These are phyloP conservation scores for Inonotus hispidus DNA, from an alignment of 1,284 basidiomycete genomes.

Conservation along the genomic window DNA sequence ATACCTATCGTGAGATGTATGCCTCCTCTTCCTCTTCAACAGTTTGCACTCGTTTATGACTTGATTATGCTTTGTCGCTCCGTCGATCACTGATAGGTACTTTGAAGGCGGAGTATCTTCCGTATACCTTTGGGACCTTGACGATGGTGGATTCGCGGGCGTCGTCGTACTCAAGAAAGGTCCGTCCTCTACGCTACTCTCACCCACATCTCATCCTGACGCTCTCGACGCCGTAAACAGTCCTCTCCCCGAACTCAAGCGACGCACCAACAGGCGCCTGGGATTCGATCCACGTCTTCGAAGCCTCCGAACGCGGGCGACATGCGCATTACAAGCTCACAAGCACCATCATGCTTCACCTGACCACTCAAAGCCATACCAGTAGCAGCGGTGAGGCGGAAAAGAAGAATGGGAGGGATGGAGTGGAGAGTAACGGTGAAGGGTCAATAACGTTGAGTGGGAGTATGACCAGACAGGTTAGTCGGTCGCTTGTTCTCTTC, in stretches of 20 bases:
- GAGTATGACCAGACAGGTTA: constrained; percentile 93
- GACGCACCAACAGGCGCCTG: constrained; percentile 78
- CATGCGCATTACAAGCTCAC: constrained; percentile 97
- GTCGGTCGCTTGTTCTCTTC: too few relatives aligned
- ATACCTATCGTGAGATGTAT: constrained; percentile 94
- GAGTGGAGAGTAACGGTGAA: constrained; percentile 40
- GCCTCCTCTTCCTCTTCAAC: constrained; percentile 20
- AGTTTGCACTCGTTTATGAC: neutral
- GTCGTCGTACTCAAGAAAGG: constrained; percentile 96
- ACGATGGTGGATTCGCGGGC: constrained; percentile 94
- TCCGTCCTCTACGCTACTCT: too few relatives aligned
- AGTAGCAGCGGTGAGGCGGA: constrained; percentile 31
- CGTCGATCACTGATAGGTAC: constrained; percentile 57
- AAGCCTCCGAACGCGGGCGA: constrained; percentile 83
- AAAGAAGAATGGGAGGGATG: constrained; percentile 34
- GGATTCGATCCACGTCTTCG: constrained; percentile 99
- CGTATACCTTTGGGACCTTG: constrained; percentile 97
- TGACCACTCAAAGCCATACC: constrained; percentile 53
- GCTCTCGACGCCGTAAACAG: too few relatives aligned
- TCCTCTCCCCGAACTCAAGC: constrained; percentile 47
- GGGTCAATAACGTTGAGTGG: constrained; percentile 87
- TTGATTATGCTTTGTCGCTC: neutral
- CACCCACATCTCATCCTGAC: too few relatives aligned
- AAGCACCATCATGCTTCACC: constrained; percentile 95
- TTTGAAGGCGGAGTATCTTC: constrained; percentile 97